Evolutionary conservation across 768 basidiomycete genomes (phyloP).

Genomic region (Tephrocybe sp.): DNA sequence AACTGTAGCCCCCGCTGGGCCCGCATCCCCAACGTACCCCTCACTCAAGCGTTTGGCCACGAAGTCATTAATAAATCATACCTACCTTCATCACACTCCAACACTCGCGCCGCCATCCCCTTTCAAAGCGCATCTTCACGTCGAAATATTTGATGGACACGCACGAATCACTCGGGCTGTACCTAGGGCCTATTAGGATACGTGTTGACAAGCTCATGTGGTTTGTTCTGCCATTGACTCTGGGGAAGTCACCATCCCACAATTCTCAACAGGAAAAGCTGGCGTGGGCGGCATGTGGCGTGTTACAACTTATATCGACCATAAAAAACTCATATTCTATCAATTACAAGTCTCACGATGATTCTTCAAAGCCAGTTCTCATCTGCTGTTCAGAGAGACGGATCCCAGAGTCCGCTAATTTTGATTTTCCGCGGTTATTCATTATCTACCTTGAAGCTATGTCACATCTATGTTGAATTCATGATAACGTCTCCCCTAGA

Average conservation of each 20-base stretch:
- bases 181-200: constrained; percentile 1
- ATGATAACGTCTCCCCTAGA: constrained; percentile 46
- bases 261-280: background rate
- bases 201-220: too few relatives aligned
- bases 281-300: constrained; percentile 3
- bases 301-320: too few relatives aligned
- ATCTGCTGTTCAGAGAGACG: too few relatives aligned
- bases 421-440: too few relatives aligned
- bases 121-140: background rate
- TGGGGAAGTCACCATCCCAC: background rate
- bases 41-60: background rate
- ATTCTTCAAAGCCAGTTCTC: too few relatives aligned
- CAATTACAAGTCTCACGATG: too few relatives aligned
- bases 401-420: too few relatives aligned
- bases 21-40: constrained; percentile 27
- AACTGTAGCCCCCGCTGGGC: constrained; percentile 26
- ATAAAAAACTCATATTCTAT: too few relatives aligned
- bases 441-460: too few relatives aligned
- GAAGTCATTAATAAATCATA: background rate
- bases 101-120: background rate
- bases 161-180: constrained; percentile 5
- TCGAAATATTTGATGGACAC: constrained; percentile 5
- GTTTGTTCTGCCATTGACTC: too few relatives aligned
- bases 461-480: constrained; percentile 31
- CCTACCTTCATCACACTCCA: background rate